Percentiles rank a stretch among this genome's conserved stretches.
These are phyloP conservation scores for Digitaria exilis DNA, from an alignment of 202 grass and related monocot genomes.

Conservation along the genomic window DNA sequence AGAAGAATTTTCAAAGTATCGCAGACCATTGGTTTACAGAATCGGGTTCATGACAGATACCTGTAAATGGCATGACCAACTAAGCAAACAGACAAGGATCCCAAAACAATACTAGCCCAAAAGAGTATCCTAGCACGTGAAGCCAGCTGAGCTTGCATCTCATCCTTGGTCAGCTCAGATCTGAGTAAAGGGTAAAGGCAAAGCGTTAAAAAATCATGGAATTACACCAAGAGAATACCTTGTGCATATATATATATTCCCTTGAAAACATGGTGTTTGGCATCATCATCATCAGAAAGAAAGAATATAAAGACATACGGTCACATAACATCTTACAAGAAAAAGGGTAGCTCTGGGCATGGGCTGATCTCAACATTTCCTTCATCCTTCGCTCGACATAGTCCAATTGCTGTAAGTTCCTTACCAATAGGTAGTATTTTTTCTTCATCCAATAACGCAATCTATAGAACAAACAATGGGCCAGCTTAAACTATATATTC, in stretches of 20 bases:
- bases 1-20: conserved; percentile 10
- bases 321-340: conserved; percentile 75
- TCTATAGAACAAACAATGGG: conserved; percentile 47
- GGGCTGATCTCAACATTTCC: conserved; percentile 67
- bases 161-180: conserved; percentile 86
- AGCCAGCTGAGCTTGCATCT: conserved; percentile 72
- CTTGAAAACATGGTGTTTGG: conserved; percentile 1
- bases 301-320: conserved; percentile 15
- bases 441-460: conserved; percentile 94
- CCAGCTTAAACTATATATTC: conserved; percentile 13
- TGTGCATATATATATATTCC: conserved; percentile 6
- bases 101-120: conserved; percentile 79
- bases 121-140: conserved; percentile 53
- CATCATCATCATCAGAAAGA: not conserved
- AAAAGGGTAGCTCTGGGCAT: conserved; percentile 78
- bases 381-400: conserved; percentile 52
- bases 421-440: conserved; percentile 94
- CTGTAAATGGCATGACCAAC: conserved; percentile 75
- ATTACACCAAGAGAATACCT: conserved; percentile 28
- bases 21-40: not conserved
- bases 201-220: conserved; percentile 37
- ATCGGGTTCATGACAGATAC: conserved; percentile 42
- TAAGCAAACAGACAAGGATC: conserved; percentile 73
- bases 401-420: conserved; percentile 85
- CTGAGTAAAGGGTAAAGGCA: conserved; percentile 43